These are phyloP conservation scores for Phytophthora multivora DNA, from an alignment of 352 stramenopile species.

Conservation along the genomic window DNA sequence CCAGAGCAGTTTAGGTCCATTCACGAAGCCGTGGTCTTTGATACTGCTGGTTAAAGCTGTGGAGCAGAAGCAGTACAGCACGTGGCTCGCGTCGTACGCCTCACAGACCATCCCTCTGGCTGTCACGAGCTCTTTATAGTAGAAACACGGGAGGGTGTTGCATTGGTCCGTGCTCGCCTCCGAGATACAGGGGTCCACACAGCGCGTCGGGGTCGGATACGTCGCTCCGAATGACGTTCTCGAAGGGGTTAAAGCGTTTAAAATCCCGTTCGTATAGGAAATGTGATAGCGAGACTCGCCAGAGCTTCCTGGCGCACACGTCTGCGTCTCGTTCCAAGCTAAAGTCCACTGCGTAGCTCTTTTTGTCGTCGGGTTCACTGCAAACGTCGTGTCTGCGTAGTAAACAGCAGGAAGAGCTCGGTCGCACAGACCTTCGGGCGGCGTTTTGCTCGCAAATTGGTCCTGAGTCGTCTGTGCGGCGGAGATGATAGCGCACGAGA, in stretches of 20 bases:
- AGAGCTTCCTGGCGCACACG: conserved; percentile 16
- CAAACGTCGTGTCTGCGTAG: conserved; percentile 34
- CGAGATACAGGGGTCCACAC: conserved; percentile 44
- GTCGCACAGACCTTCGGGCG: conserved; percentile 44
- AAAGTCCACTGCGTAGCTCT: conserved; percentile 32
- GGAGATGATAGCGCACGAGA: conserved; percentile 53
- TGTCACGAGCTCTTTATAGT: conserved; percentile 34
- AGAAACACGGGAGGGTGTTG: conserved; percentile 54
- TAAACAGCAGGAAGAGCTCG: conserved; percentile 40
- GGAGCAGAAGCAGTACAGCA: conserved; percentile 58
- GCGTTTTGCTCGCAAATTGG: conserved; percentile 41
- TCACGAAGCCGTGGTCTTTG: conserved; percentile 32
- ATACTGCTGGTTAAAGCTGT: conserved; percentile 35
- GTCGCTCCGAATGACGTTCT: conserved; percentile 12
- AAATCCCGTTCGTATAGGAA: conserved; percentile 38
- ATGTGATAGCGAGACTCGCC: conserved; percentile 39
- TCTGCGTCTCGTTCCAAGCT: conserved; percentile 26
- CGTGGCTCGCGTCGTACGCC: conserved; percentile 38
- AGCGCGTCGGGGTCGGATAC: conserved; percentile 31
- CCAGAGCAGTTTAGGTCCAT: conserved; percentile 43
- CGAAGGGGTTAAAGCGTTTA: conserved; percentile 21
- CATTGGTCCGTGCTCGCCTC: conserved; percentile 29
- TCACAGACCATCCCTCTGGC: conserved; percentile 28
- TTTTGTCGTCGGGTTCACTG: conserved; percentile 4
- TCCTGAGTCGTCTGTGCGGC: conserved; percentile 46